Percentiles rank a stretch among this genome's conserved stretches.
phyloP scores from a whole-genome alignment of 768 basidiomycete species.

The Psilocybe cubensis region DNA sequence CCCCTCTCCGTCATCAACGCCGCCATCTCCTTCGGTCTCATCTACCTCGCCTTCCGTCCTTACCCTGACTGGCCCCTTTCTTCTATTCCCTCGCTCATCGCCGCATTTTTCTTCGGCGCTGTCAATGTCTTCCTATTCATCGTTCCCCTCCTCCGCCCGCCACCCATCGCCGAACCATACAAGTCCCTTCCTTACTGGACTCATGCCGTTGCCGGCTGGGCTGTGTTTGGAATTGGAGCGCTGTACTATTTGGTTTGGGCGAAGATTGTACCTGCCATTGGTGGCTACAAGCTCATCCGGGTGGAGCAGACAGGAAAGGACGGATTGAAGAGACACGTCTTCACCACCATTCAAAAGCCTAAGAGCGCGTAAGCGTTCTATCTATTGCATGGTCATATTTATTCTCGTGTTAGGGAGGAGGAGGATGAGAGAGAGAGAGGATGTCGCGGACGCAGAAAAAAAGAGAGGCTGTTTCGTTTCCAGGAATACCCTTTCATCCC shows the following conservation, averaged over 20 bases:
- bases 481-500: too few relatives aligned
- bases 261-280: constrained; percentile 21
- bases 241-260: constrained; percentile 9
- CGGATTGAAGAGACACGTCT: constrained; percentile 30
- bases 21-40: constrained; percentile 52
- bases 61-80: constrained; percentile 9
- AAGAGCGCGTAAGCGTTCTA: neutral
- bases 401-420: too few relatives aligned
- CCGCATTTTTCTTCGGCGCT: constrained; percentile 52
- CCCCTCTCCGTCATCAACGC: constrained; percentile 54
- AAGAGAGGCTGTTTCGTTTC: too few relatives aligned
- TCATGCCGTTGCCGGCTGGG: constrained; percentile 43
- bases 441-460: too few relatives aligned
- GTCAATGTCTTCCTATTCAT: constrained; percentile 63
- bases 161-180: constrained; percentile 50
- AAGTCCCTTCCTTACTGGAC: constrained; percentile 60
- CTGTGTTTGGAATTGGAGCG: constrained; percentile 39
- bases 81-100: constrained; percentile 20
- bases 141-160: constrained; percentile 57
- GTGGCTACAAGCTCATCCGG: constrained; percentile 32
- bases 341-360: constrained; percentile 14
- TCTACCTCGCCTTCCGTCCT: constrained; percentile 37
- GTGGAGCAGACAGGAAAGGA: constrained; percentile 35
- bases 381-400: too few relatives aligned
- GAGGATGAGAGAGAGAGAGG: too few relatives aligned